These are phyloP conservation scores for Carallia pectinifolia DNA, from an alignment of 345 rosid species.

Conservation along the genomic window DNA sequence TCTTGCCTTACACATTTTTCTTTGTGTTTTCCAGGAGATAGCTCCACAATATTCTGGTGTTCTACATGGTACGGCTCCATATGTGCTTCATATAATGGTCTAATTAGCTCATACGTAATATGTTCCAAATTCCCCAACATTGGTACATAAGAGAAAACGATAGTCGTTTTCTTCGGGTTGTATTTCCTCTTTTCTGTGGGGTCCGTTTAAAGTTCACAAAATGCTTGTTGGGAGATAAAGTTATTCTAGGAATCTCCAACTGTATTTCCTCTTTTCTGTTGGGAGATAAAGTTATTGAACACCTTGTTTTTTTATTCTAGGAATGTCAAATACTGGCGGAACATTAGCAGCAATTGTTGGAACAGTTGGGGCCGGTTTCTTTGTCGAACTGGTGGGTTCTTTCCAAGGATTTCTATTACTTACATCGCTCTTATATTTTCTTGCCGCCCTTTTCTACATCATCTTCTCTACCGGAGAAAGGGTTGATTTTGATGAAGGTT, in stretches of 20 bases:
- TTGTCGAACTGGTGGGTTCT: conserved; percentile 83
- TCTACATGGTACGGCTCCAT: conserved; percentile 58
- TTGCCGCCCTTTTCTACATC: conserved; percentile 72
- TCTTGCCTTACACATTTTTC: conserved; percentile 24
- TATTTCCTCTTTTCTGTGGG: no score
- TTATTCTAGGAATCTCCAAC: no score
- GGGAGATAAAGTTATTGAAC: not conserved
- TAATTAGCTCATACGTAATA: not conserved
- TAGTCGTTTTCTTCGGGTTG: no score
- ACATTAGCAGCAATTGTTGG: conserved; percentile 90
- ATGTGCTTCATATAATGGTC: not conserved
- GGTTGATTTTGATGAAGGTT: conserved; percentile 67
- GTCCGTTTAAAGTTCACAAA: not conserved
- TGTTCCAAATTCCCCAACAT: not conserved
- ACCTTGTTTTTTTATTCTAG: conserved; percentile 36
- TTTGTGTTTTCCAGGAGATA: conserved; percentile 61
- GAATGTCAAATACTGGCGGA: conserved; percentile 82
- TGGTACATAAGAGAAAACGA: no score
- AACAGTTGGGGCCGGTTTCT: conserved; percentile 93
- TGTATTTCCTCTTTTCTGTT: not conserved
- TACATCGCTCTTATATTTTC: conserved; percentile 63
- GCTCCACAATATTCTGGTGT: conserved; percentile 90
- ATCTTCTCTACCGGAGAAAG: conserved; percentile 79
- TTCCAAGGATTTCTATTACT: conserved; percentile 88
- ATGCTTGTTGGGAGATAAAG: not conserved